Evolutionary conservation across 2,329 filamentous ascomycete species (phyloP).

Genomic region (Colletotrichum caudatum): DNA sequence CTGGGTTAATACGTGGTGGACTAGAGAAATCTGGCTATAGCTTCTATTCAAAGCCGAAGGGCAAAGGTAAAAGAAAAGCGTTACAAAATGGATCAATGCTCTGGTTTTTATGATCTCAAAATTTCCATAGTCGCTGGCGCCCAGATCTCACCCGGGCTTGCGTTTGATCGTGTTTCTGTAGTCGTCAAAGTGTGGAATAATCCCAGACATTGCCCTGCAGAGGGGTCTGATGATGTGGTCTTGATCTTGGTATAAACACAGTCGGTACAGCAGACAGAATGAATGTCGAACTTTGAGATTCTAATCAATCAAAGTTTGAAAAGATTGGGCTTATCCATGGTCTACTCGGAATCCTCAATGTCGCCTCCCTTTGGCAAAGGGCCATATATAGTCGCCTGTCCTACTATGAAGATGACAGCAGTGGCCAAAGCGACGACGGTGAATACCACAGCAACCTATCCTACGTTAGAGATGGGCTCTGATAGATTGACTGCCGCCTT

Average conservation of each 20-base stretch:
- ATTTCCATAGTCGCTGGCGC: no score
- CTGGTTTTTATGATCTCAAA: no score
- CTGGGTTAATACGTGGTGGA: neutral
- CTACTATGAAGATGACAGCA: neutral
- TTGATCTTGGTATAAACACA: neutral
- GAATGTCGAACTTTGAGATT: neutral
- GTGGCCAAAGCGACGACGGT: neutral
- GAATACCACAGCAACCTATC: conserved; percentile 16
- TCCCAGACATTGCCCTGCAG: no score
- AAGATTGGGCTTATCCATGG: no score
- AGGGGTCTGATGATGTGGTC: no score
- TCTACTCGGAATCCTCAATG: conserved; percentile 1
- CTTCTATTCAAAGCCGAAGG: neutral
- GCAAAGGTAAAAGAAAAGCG: neutral
- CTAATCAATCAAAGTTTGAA: neutral
- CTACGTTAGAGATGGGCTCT: neutral
- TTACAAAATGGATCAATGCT: no score
- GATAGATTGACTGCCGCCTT: neutral
- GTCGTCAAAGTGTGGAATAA: no score
- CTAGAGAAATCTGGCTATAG: neutral
- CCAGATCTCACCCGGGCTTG: no score
- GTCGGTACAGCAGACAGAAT: neutral
- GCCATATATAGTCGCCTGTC: conserved; percentile 4
- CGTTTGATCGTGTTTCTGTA: no score
- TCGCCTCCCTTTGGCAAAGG: conserved; percentile 7